phyloP scores from a whole-genome alignment of 2,329 filamentous ascomycete genomes.

The Alternaria sp. region DNA sequence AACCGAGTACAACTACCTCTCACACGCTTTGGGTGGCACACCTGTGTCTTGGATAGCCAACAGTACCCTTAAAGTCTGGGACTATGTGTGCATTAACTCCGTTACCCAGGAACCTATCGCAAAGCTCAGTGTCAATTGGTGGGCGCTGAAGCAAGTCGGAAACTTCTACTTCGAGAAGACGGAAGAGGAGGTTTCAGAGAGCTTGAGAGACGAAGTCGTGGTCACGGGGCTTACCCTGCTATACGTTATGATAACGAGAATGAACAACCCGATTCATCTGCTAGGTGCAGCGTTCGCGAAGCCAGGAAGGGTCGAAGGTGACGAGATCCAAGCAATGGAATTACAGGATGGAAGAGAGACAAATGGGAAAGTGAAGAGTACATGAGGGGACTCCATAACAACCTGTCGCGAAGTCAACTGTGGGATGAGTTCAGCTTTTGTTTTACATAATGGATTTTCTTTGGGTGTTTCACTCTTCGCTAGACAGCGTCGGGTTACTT shows the following conservation, averaged over 20 bases:
- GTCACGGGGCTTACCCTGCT: constrained; percentile 28
- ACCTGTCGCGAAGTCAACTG: not conserved
- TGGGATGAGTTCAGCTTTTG: not conserved
- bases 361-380: not conserved
- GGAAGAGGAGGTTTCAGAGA: constrained; percentile 15
- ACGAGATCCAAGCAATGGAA: not conserved
- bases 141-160: constrained; percentile 32
- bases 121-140: constrained; percentile 29
- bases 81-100: constrained; percentile 31
- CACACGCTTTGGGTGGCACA: constrained; percentile 14
- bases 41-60: constrained; percentile 29
- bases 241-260: constrained; percentile 31
- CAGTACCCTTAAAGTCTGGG: constrained; percentile 28
- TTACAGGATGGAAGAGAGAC: not conserved
- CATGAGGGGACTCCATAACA: not conserved
- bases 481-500: not conserved
- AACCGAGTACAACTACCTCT: constrained; percentile 35
- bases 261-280: constrained; percentile 32
- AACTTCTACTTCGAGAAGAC: constrained; percentile 30
- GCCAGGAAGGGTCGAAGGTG: constrained; percentile 24
- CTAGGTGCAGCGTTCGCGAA: constrained; percentile 30
- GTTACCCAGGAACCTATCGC: constrained; percentile 29
- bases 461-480: not conserved
- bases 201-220: constrained; percentile 31
- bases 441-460: not conserved